Percentiles rank a stretch among this genome's conserved stretches.
These are phyloP conservation scores for Rhynchosporium secalis DNA, from an alignment of 2,329 filamentous ascomycete species.

Conservation along the genomic window DNA sequence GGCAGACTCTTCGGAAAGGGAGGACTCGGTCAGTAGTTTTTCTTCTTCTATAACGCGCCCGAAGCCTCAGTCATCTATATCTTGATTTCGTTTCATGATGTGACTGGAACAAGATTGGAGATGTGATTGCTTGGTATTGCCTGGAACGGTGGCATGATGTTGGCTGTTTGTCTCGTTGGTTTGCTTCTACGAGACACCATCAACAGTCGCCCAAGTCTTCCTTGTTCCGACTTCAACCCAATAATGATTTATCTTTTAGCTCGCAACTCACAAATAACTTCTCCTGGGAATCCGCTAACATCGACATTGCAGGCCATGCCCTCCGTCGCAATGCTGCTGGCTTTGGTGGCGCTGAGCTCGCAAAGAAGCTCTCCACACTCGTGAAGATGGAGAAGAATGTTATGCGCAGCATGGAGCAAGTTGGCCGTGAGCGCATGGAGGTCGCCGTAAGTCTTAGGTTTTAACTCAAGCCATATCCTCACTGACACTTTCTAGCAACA, in stretches of 20 bases:
- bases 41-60: conserved; percentile 40
- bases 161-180: background rate
- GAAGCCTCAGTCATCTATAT: background rate
- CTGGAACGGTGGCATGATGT: conserved; percentile 4
- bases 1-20: conserved; percentile 84
- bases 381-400: conserved; percentile 99
- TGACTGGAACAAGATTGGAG: background rate
- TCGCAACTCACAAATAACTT: conserved; percentile 9
- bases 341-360: conserved; percentile 77
- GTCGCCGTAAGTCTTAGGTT: conserved; percentile 73
- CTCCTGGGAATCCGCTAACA: conserved; percentile 51
- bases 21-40: conserved; percentile 67
- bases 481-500: conserved; percentile 69
- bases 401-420: conserved; percentile 96
- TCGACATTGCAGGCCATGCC: conserved; percentile 63
- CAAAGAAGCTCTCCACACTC: conserved; percentile 95
- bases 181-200: background rate
- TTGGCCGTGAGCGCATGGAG: conserved; percentile 96
- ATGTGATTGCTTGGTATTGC: background rate
- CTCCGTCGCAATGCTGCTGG: conserved; percentile 75
- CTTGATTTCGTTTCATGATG: background rate
- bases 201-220: background rate
- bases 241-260: background rate
- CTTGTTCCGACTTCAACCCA: background rate
- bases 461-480: background rate